Base-by-base conservation (phyloP, 2,329 filamentous ascomycete genomes). In the Bipolaris sorokiniana region DNA sequence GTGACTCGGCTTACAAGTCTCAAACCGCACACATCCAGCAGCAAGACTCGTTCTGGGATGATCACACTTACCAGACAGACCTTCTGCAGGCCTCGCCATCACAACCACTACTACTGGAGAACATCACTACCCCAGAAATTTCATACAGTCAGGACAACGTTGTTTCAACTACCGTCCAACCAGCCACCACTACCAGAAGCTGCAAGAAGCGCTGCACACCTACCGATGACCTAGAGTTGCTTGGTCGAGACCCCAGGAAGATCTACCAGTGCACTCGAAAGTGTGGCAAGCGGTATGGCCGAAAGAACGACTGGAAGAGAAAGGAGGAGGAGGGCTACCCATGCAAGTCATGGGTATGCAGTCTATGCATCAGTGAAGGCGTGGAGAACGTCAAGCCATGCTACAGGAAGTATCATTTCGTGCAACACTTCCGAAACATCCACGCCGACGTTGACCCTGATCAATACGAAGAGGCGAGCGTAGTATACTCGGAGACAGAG, bases 301-400 rank as follows among this genome's bases (percentile, higher is more conserved):
- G 73, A 6, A 76, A 76, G 62, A 75, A 72, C 36, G 74, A 76
- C 61, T 76, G 73, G 74, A 76, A 75, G 61, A 65, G 74, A 47
- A 75, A 76, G 33, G 74, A 76, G 41, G 73, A 76, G 51, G 73
- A 76, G 49, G 70, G 69, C 7, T 76, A 76, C 49, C 74, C 74
- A 41, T 70, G 70, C 51, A 71, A 72, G 47, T 71, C 66, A 7
- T 74, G 72, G 72, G 62, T 71, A 2, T 75, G 73, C 51, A 74
- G 65, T 55, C 56, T 76, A 37, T 76, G 74, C 51, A 63, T 60
- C 13, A 67, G 58, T 40, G 64, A 67, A 26, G 71, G 70, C 3
- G 68, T 69, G 5, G 72, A 74, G 54, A 72, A 73, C 22, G 72
- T 75, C 31, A 74, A 73, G 56, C 73, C 74, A 6, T 75, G 73